phyloP scores from a whole-genome alignment of 306 rosid species.

The Castanea mollissima region DNA sequence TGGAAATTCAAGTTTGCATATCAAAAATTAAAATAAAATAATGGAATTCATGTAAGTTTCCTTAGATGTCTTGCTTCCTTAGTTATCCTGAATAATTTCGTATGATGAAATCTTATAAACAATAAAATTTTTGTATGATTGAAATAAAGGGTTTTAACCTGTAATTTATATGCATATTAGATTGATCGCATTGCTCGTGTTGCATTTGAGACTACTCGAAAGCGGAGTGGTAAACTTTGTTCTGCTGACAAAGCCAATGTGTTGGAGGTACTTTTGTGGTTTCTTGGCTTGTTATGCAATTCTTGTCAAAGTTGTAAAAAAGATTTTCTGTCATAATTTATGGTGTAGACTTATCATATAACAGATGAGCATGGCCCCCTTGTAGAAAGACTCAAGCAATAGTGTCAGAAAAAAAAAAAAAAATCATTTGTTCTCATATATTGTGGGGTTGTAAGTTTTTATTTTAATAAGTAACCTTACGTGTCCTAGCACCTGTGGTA shows the following conservation, averaged over 20 bases:
- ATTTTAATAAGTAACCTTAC: background rate
- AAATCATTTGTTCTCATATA: background rate
- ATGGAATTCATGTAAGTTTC: background rate
- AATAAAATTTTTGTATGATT: background rate
- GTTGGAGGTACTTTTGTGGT: conserved; percentile 63
- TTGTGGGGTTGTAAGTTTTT: background rate
- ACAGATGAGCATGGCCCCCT: background rate
- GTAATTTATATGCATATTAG: conserved; percentile 38
- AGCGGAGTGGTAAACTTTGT: conserved; percentile 76
- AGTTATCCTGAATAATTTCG: background rate
- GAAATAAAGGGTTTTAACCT: conserved; percentile 11
- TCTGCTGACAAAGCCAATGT: conserved; percentile 96
- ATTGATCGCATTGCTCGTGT: conserved; percentile 84
- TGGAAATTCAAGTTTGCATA: background rate
- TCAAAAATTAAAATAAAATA: no score
- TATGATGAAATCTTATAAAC: no score
- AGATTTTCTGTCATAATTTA: background rate
- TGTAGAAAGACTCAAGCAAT: background rate
- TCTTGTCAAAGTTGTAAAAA: background rate
- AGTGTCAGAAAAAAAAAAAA: background rate
- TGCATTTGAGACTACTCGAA: conserved; percentile 85
- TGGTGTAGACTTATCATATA: background rate
- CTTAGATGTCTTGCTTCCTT: background rate
- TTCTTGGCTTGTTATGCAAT: conserved; percentile 5
- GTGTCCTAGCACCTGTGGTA: background rate